Percentiles rank a stretch among this genome's conserved stretches.
These are phyloP conservation scores for Clausena lansium DNA, from an alignment of 345 rosid species.

Conservation along the genomic window DNA sequence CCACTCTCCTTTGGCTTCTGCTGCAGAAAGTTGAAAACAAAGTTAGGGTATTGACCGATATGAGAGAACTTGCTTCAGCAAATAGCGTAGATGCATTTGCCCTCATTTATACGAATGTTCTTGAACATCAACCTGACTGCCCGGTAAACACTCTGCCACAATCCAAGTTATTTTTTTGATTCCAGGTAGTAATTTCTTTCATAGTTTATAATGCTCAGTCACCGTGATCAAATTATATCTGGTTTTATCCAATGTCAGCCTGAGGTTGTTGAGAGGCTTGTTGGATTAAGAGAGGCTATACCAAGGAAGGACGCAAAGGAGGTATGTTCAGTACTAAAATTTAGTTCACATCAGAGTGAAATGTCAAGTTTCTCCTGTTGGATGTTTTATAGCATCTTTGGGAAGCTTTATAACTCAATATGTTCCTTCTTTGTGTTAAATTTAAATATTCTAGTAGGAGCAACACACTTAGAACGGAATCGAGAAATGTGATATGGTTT, in stretches of 20 bases:
- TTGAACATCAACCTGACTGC: constrained; percentile 97
- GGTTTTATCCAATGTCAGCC: constrained; percentile 45
- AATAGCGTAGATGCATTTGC: constrained; percentile 97
- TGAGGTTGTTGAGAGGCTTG: constrained; percentile 98
- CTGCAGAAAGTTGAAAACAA: constrained; percentile 90
- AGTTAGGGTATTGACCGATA: constrained; percentile 81
- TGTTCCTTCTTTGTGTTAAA: background rate
- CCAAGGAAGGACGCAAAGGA: constrained; percentile 97
- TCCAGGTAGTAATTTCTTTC: background rate
- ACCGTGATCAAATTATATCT: background rate
- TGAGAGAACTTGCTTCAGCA: constrained; percentile 98
- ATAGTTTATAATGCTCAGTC: background rate
- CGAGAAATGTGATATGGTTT: background rate
- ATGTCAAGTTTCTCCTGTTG: background rate
- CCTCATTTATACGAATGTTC: constrained; percentile 86
- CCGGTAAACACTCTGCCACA: constrained; percentile 52
- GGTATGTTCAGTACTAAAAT: constrained; percentile 38
- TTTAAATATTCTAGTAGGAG: background rate
- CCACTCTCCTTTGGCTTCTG: constrained; percentile 18
- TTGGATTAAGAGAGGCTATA: constrained; percentile 87
- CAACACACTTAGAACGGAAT: background rate
- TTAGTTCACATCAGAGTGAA: background rate
- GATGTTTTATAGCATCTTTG: background rate
- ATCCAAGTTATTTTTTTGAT: background rate
- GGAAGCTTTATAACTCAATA: background rate